Evolutionary conservation across 192 early-diverging fungal genomes (phyloP).

Genomic region (Linnemannia exigua): DNA sequence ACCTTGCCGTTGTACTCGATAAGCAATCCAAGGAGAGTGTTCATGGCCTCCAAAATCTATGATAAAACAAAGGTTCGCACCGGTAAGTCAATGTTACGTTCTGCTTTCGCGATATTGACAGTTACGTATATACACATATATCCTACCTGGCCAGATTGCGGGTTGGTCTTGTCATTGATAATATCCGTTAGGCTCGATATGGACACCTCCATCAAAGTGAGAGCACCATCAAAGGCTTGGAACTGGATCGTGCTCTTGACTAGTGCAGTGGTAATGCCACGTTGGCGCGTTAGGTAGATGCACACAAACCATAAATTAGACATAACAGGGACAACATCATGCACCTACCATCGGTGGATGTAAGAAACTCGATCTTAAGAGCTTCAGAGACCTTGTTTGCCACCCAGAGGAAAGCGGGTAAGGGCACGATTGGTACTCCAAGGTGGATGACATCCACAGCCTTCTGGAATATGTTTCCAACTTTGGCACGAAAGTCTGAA

Average conservation of each 20-base stretch:
- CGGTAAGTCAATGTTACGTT: not conserved
- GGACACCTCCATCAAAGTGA: slow-evolving; percentile 47
- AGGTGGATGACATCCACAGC: slow-evolving; percentile 53
- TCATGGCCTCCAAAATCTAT: slow-evolving; percentile 35
- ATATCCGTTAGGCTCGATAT: slow-evolving; percentile 41
- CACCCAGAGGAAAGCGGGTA: slow-evolving; percentile 45
- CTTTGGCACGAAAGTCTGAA: slow-evolving; percentile 23
- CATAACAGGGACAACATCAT: too few species aligned
- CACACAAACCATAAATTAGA: not conserved
- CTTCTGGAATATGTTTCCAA: slow-evolving; percentile 25
- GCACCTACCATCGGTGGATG: not conserved
- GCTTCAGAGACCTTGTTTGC: slow-evolving; percentile 34
- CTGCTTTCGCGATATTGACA: not conserved
- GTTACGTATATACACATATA: not conserved
- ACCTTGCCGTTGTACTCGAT: slow-evolving; percentile 42
- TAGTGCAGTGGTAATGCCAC: not conserved
- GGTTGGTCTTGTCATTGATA: slow-evolving; percentile 23
- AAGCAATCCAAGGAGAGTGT: slow-evolving; percentile 29
- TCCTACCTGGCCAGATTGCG: slow-evolving; percentile 26
- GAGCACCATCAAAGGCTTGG: slow-evolving; percentile 30
- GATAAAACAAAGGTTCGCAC: not conserved
- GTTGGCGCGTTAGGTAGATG: too few species aligned
- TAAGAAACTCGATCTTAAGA: slow-evolving; percentile 14
- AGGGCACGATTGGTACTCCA: slow-evolving; percentile 41
- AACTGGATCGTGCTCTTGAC: slow-evolving; percentile 30